These are phyloP conservation scores for Daldinia grandis DNA, from an alignment of 495 filamentous ascomycete genomes.

Conservation along the genomic window DNA sequence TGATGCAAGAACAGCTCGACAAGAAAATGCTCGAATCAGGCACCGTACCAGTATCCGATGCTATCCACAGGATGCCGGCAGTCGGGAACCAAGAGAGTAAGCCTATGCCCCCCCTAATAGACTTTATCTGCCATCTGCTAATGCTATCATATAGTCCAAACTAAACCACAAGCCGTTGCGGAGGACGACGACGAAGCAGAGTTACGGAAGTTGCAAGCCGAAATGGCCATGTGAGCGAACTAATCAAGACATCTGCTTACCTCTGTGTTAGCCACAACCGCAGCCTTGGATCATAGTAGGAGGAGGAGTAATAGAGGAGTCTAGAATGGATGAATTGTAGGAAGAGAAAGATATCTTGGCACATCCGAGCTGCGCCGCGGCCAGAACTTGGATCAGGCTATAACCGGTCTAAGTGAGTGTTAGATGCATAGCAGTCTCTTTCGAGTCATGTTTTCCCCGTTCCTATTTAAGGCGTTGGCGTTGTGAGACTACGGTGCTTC, in stretches of 20 bases:
- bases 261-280: not conserved
- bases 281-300: not conserved
- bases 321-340: slow-evolving; percentile 18
- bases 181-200: slow-evolving; percentile 98
- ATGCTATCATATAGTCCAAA: slow-evolving; percentile 60
- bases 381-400: slow-evolving; percentile 16
- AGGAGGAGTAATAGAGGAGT: not conserved
- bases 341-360: slow-evolving; percentile 4
- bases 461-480: slow-evolving; percentile 44
- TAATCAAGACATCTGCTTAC: not conserved
- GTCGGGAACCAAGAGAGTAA: slow-evolving; percentile 78
- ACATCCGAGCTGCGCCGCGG: slow-evolving; percentile 7
- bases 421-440: slow-evolving; percentile 32
- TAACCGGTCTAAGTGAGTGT: slow-evolving; percentile 10
- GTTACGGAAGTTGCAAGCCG: slow-evolving; percentile 89
- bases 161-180: slow-evolving; percentile 64
- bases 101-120: slow-evolving; percentile 46
- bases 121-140: slow-evolving; percentile 31
- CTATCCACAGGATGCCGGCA: slow-evolving; percentile 75
- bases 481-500: slow-evolving; percentile 42
- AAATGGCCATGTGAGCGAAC: slow-evolving; percentile 87
- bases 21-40: slow-evolving; percentile 93
- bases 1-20: slow-evolving; percentile 89
- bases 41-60: slow-evolving; percentile 69
- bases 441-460: slow-evolving; percentile 20